phyloP scores from a whole-genome alignment of 2,329 filamentous ascomycete genomes.

The Dothideomycetidae sp. region DNA sequence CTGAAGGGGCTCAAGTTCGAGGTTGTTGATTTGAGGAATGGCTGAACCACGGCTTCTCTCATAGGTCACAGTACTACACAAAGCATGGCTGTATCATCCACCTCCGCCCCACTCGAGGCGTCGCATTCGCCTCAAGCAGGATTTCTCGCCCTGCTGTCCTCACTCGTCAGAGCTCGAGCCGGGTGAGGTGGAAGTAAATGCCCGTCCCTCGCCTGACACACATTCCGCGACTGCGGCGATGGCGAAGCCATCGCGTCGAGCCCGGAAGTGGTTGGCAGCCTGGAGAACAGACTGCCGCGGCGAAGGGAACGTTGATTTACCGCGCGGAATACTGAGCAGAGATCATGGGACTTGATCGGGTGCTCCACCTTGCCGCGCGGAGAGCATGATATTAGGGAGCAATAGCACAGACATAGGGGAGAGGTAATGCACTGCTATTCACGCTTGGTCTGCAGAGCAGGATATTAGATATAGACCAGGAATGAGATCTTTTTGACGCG shows the following conservation, averaged over 20 bases:
- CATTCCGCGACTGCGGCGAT: constrained; percentile 1
- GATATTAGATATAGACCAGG: too few species aligned
- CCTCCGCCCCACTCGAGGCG: too few species aligned
- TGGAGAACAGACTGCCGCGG: too few species aligned
- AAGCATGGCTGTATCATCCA: too few species aligned
- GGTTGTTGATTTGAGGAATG: constrained; percentile 46
- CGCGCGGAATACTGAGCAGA: constrained; percentile 41
- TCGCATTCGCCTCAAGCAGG: too few species aligned
- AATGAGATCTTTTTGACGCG: too few species aligned
- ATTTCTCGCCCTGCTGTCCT: constrained; percentile 8
- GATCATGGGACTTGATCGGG: constrained; percentile 37
- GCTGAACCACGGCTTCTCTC: constrained; percentile 7
- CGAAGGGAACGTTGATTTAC: constrained; percentile 27
- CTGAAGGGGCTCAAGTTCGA: constrained; percentile 45
- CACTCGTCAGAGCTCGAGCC: constrained; percentile 5
- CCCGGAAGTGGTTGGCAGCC: too few species aligned
- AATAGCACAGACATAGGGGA: not conserved
- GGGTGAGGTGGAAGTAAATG: not conserved
- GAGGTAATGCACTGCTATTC: constrained; percentile 7
- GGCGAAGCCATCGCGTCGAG: too few species aligned
- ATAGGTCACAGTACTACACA: not conserved
- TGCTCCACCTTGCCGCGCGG: constrained; percentile 40
- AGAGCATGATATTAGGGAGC: constrained; percentile 8
- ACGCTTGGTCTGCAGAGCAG: too few species aligned
- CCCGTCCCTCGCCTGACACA: constrained; percentile 1